Base-by-base conservation (phyloP, 2,329 filamentous ascomycete genomes). In the Cercospora sp. region DNA sequence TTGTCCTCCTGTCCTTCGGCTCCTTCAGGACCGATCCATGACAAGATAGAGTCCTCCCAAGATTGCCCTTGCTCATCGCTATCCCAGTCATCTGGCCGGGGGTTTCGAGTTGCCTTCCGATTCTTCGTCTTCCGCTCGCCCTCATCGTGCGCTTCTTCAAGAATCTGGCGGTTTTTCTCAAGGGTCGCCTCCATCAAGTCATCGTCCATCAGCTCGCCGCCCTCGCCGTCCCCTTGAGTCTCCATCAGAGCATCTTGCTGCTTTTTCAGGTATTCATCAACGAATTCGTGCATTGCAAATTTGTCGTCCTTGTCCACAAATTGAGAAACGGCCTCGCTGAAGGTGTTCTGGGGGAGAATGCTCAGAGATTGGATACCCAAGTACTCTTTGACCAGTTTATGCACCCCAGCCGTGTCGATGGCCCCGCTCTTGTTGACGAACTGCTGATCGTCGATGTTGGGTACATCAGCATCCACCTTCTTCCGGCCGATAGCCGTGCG, bases 221-320 rank as follows among this genome's bases (percentile, higher is more conserved):
- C 85, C 39, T 93, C 89, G 87, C 89, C 89, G 26, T 85, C 85
- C 12, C 89, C 87, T 7, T 97, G 83, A 18, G 69, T 71, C 5
- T 59, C 69, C 23, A 94, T 89, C 12, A 84, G 69, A 68, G 82
- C 77, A 66, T 81, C 80, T 51, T 83, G 75, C 66, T 84, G 82
- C 16, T 75, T 77, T 13, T 76, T 75, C 30, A 85, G 74, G 70
- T 78, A 81, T 4, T 82, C 78, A 4, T 79, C 77, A 7, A 85
- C 80, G 67, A 85, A 85, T 12, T 77, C 78, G 69, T 82, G 78
- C 89, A 98, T 93, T 2, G 93, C 93, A 74, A 95, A 90, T 77
- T 94, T 96, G 81, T 99, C 95, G 72, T 97, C 93, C 73, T 98
- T 98, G 77, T 94, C 90, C 28, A 99, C 93, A 74, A 95, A 99